phyloP scores from a whole-genome alignment of 768 basidiomycete species.

The Suillus sp. region DNA sequence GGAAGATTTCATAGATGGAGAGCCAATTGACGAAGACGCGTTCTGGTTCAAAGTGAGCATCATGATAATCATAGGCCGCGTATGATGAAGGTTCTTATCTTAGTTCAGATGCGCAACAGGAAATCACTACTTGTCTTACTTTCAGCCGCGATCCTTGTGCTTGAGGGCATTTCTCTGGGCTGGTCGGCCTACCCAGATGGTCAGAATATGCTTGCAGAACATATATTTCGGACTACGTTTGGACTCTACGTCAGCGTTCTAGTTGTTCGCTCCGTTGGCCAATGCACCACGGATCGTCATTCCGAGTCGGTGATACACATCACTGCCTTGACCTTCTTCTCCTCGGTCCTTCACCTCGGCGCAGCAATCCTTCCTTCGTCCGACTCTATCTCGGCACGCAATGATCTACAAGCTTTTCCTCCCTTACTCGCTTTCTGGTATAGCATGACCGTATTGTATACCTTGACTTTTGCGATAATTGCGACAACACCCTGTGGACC shows the following conservation, averaged over 20 bases:
- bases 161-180: conserved; percentile 58
- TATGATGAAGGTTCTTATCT: neutral
- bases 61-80: neutral
- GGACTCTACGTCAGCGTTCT: conserved; percentile 62
- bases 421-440: conserved; percentile 50
- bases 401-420: conserved; percentile 26
- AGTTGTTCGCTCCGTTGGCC: conserved; percentile 49
- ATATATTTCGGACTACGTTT: conserved; percentile 34
- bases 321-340: conserved; percentile 52
- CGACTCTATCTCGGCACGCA: conserved; percentile 34
- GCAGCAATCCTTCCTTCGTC: conserved; percentile 60
- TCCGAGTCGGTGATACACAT: conserved; percentile 65
- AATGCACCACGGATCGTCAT: conserved; percentile 40
- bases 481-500: conserved; percentile 71
- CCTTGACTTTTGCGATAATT: conserved; percentile 43
- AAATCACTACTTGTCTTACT: conserved; percentile 55
- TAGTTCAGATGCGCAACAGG: conserved; percentile 24
- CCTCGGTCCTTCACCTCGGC: conserved; percentile 44
- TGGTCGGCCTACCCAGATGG: conserved; percentile 39
- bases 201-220: conserved; percentile 34
- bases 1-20: conserved; percentile 69
- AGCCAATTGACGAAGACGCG: conserved; percentile 56
- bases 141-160: conserved; percentile 46
- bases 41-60: conserved; percentile 61
- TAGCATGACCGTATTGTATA: conserved; percentile 51